Conservation (phyloP, 208 protist genomes). For the Trypanosoma theileri region DNA sequence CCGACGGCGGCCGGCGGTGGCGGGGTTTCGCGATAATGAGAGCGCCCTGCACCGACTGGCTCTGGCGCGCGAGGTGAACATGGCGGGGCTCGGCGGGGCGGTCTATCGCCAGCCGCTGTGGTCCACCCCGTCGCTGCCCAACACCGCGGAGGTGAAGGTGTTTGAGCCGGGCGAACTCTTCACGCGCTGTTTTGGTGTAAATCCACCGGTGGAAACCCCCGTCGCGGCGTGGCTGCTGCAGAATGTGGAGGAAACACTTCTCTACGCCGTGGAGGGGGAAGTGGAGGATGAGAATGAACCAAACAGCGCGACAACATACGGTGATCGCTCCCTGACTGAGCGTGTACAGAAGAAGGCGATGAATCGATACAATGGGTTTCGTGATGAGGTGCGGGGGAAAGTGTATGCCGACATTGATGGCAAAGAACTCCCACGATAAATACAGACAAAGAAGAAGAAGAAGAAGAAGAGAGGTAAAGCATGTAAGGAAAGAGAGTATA, state of each 20-base stretch:
- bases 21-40: slow-evolving; percentile 85
- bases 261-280: slow-evolving; percentile 85
- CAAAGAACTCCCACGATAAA: slow-evolving; percentile 66
- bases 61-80: slow-evolving; percentile 80
- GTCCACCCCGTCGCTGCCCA: slow-evolving; percentile 72
- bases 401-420: slow-evolving; percentile 79
- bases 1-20: slow-evolving; percentile 42
- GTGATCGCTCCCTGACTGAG: slow-evolving; percentile 74
- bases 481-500: background rate
- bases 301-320: slow-evolving; percentile 85
- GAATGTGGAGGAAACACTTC: slow-evolving; percentile 67
- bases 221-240: slow-evolving; percentile 76
- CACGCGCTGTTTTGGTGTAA: slow-evolving; percentile 59
- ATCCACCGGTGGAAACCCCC: slow-evolving; percentile 50
- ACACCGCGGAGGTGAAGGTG: slow-evolving; percentile 40
- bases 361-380: slow-evolving; percentile 86
- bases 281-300: slow-evolving; percentile 91
- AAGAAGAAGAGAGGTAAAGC: background rate
- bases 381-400: slow-evolving; percentile 77
- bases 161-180: slow-evolving; percentile 67
- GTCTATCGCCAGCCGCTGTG: slow-evolving; percentile 85
- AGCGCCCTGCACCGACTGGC: slow-evolving; percentile 72
- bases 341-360: slow-evolving; percentile 90
- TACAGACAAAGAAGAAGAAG: background rate
- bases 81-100: slow-evolving; percentile 74